A percentile compares a stretch with the other conserved stretches of the same genome.
These are phyloP conservation scores for Luvunga scandens DNA, from an alignment of 345 rosid species.

Conservation along the genomic window DNA sequence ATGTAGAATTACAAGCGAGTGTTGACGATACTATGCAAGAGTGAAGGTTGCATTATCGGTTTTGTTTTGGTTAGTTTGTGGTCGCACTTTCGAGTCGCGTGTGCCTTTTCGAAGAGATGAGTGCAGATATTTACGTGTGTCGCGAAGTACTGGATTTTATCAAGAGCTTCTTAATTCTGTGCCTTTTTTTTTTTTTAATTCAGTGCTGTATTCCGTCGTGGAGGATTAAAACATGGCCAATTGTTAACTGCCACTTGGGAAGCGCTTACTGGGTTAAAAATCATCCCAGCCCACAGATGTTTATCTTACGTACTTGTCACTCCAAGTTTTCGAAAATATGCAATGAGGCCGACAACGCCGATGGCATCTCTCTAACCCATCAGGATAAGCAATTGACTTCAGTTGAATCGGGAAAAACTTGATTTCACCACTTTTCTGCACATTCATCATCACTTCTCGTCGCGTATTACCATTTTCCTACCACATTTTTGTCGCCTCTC, in stretches of 20 bases:
- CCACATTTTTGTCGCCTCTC: too few species aligned
- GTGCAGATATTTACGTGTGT: not conserved
- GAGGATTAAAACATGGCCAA: not conserved
- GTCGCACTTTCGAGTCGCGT: not conserved
- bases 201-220: too few species aligned
- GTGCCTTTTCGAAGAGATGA: not conserved
- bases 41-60: not conserved
- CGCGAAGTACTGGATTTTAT: not conserved
- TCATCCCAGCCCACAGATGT: not conserved
- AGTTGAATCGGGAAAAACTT: too few species aligned
- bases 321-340: not conserved
- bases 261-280: not conserved
- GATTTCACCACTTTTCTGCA: too few species aligned
- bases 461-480: too few species aligned
- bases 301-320: not conserved
- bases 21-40: not conserved
- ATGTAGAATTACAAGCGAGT: not conserved
- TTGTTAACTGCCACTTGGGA: not conserved
- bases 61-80: conserved; percentile 9
- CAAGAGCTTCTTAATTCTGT: too few species aligned
- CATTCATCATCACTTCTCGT: too few species aligned
- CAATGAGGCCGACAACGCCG: not conserved
- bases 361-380: too few species aligned
- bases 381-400: too few species aligned
- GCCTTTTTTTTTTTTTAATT: too few species aligned